Percentiles rank a stretch among this genome's conserved stretches.
Evolutionary conservation across 2,329 filamentous ascomycete species (phyloP).

Genomic region (Septoria linicola): DNA sequence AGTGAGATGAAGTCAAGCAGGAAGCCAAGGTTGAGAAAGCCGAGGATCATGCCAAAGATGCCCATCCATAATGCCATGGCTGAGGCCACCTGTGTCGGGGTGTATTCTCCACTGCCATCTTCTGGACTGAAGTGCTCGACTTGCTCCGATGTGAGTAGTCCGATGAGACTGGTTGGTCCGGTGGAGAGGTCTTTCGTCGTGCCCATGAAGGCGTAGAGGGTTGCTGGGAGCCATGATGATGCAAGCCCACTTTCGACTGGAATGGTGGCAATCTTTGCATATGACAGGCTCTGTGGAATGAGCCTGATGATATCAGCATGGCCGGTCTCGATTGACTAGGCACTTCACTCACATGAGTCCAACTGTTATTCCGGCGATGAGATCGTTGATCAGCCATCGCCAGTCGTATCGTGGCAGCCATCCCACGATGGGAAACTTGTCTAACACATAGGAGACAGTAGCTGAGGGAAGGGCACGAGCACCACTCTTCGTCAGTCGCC

Average conservation of each 20-base stretch:
- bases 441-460: slow-evolving; percentile 55
- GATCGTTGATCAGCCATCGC: slow-evolving; percentile 61
- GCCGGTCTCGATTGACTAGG: no score
- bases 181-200: slow-evolving; percentile 64
- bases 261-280: slow-evolving; percentile 62
- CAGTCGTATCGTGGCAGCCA: slow-evolving; percentile 64
- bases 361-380: slow-evolving; percentile 61
- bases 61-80: slow-evolving; percentile 65
- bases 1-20: slow-evolving; percentile 63
- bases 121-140: slow-evolving; percentile 45
- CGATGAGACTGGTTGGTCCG: slow-evolving; percentile 64
- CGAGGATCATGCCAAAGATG: slow-evolving; percentile 58
- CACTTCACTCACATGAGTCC: no score
- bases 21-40: slow-evolving; percentile 52
- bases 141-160: slow-evolving; percentile 62
- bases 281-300: slow-evolving; percentile 62
- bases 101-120: slow-evolving; percentile 52
- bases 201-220: slow-evolving; percentile 60
- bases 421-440: slow-evolving; percentile 61
- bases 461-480: slow-evolving; percentile 51
- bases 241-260: slow-evolving; percentile 61
- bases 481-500: slow-evolving; percentile 37
- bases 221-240: slow-evolving; percentile 59
- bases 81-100: slow-evolving; percentile 57
- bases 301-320: no score